phyloP scores from a whole-genome alignment of 2,329 filamentous ascomycete species.

The Claviceps arundinis region DNA sequence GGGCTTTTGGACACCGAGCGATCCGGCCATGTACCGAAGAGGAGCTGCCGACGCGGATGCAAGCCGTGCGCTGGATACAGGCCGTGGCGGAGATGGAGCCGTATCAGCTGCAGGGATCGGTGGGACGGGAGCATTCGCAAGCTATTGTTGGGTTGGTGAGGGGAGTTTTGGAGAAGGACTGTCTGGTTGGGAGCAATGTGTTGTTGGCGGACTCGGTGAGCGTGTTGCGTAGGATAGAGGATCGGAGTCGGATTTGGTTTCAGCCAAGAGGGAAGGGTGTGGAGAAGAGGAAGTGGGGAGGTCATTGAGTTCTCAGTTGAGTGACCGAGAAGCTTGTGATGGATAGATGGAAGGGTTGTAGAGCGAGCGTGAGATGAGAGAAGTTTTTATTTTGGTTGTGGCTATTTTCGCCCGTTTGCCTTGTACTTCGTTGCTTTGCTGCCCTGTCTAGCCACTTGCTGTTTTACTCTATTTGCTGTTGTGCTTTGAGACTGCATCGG shows the following conservation, averaged over 20 bases:
- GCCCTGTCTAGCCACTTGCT: neutral
- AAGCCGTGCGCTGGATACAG: conserved; percentile 24
- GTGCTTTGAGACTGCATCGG: too few species aligned
- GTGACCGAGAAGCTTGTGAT: too few species aligned
- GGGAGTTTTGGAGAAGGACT: conserved; percentile 34
- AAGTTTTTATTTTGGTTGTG: too few species aligned
- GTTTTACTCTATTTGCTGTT: neutral
- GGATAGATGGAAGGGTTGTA: too few species aligned
- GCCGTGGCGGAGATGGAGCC: conserved; percentile 27
- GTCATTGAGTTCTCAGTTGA: neutral
- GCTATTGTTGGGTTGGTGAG: conserved; percentile 37
- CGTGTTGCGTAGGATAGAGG: conserved; percentile 38
- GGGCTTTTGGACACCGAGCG: conserved; percentile 35
- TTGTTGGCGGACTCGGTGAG: conserved; percentile 39
- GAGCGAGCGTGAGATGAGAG: too few species aligned
- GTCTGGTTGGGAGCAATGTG: conserved; percentile 32
- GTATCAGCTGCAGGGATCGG: conserved; percentile 24
- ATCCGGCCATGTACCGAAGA: conserved; percentile 10
- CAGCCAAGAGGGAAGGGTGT: neutral
- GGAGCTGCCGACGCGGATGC: conserved; percentile 12
- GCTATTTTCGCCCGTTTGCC: too few species aligned
- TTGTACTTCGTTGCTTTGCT: too few species aligned
- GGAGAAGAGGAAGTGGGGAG: neutral
- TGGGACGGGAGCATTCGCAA: conserved; percentile 23
- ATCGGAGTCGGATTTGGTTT: conserved; percentile 25